phyloP scores from a whole-genome alignment of 495 filamentous ascomycete genomes.

The Physcia stellaris region DNA sequence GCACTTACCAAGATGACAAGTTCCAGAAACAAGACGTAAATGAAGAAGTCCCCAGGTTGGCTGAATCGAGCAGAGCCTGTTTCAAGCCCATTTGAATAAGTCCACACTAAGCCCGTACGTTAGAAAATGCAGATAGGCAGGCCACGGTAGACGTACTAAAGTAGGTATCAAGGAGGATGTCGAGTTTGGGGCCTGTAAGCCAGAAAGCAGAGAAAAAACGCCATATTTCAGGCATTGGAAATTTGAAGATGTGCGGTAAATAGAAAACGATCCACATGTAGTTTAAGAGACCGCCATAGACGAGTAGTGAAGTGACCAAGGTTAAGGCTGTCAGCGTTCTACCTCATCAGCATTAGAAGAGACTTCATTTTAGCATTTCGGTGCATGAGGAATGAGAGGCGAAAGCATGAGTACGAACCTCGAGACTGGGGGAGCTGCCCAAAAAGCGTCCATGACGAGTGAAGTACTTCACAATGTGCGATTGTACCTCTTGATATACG shows the following conservation, averaged over 20 bases:
- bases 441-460: conserved; percentile 62
- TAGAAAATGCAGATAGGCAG: conserved; percentile 7
- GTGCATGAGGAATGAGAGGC: background rate
- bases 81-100: conserved; percentile 51
- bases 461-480: no score
- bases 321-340: conserved; percentile 62
- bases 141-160: conserved; percentile 42
- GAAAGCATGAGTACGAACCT: conserved; percentile 33
- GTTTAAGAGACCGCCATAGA: conserved; percentile 45
- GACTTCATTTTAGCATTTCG: conserved; percentile 1
- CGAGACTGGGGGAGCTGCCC: conserved; percentile 55
- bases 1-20: conserved; percentile 45
- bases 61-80: conserved; percentile 43
- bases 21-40: conserved; percentile 50
- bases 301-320: conserved; percentile 46
- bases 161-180: conserved; percentile 71
- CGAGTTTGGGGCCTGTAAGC: conserved; percentile 46
- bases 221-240: conserved; percentile 54
- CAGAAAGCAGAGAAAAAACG: conserved; percentile 58
- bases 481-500: no score
- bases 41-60: conserved; percentile 53
- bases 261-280: conserved; percentile 43
- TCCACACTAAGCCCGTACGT: conserved; percentile 37
- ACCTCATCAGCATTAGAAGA: conserved; percentile 29
- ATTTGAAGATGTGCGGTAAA: conserved; percentile 37